Evolutionary conservation across 805 yeast species (phyloP).

Genomic region (Tetrapisispora iriomotensis): DNA sequence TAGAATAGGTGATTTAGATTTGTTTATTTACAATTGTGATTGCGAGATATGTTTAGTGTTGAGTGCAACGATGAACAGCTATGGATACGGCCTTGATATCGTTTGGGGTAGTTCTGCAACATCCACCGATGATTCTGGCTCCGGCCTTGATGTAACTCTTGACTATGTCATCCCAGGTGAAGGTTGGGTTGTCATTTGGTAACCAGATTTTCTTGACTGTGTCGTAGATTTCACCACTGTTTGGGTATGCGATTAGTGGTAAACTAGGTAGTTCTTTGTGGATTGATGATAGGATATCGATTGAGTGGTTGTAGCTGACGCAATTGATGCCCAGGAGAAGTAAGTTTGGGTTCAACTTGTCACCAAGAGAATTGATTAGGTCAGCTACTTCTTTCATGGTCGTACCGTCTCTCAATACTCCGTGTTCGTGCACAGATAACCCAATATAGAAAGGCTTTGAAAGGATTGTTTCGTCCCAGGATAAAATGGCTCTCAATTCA

Average conservation of each 20-base stretch:
- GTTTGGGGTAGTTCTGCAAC: conserved; percentile 59
- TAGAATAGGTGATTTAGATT: background rate
- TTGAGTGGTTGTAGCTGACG: conserved; percentile 39
- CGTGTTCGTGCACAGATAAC: conserved; percentile 34
- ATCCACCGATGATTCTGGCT: conserved; percentile 58
- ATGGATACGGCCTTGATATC: conserved; percentile 22
- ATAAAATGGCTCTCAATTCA: conserved; percentile 45
- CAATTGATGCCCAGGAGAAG: conserved; percentile 63
- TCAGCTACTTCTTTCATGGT: conserved; percentile 28
- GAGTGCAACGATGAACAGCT: conserved; percentile 7
- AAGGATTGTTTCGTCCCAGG: conserved; percentile 30
- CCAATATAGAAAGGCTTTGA: conserved; percentile 37
- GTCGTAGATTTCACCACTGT: conserved; percentile 62
- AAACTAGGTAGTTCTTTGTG: conserved; percentile 14
- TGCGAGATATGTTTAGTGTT: no score
- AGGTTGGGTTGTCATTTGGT: conserved; percentile 16
- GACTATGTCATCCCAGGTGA: conserved; percentile 33
- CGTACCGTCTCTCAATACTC: conserved; percentile 43
- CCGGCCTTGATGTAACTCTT: conserved; percentile 33
- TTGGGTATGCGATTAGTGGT: conserved; percentile 58
- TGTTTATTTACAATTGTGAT: no score
- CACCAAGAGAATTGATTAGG: conserved; percentile 9
- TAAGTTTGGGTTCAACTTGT: conserved; percentile 24
- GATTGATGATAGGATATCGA: conserved; percentile 29
- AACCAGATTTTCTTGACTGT: conserved; percentile 37